Evolutionary conservation across 495 filamentous ascomycete species (phyloP), one percentile per base, ranked within the genome.

Genomic region (Cairneyella variabilis): DNA sequence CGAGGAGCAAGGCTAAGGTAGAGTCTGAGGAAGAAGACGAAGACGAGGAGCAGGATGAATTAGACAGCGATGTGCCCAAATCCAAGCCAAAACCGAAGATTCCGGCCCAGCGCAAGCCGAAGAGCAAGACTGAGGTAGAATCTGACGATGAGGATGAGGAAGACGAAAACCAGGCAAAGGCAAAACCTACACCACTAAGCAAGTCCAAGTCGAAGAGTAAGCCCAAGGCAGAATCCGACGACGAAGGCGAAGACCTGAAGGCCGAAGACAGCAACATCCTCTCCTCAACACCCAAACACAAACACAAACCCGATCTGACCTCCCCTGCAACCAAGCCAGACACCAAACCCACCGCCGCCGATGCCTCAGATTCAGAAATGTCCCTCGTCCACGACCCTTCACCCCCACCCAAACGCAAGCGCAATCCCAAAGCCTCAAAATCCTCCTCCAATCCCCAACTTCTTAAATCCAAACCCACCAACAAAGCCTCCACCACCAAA

Each of bases 341-440:
- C 64, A 65, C 23, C 54, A 48, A 16, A 51, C 22, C 37, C 11
- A 17, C 6, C 61, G 16, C 30, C 26, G 40, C n/a, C 2, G 51
- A 59, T 26, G 73, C 76, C 25, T 90, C 86, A 1, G 84, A 86
- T 38, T 93, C 89, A 64, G 89, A 91, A 48, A 75, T 93, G 74
- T 95, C 90, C 6, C 76, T 82, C 1, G 74, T 96, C 14, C 58
- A 89, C 20, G 90, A 91, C 59, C 84, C 90, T 40, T 77, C 80
- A 12, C 85, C 84, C 0, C 69, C 78, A 51, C 68, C 70, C 23
- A 78, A 73, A 55, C 41, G 36, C 18, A 63, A 68, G 58, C 68
- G 70, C 54, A 72, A 56, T 43, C 38, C 23, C 39, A 66, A 14
- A 66, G 59, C 52, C 32, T 51, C 46, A n/a, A 57, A 58, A 22